Base-by-base conservation (phyloP, 257 asterid genomes). In the Cynanchum wilfordii region DNA sequence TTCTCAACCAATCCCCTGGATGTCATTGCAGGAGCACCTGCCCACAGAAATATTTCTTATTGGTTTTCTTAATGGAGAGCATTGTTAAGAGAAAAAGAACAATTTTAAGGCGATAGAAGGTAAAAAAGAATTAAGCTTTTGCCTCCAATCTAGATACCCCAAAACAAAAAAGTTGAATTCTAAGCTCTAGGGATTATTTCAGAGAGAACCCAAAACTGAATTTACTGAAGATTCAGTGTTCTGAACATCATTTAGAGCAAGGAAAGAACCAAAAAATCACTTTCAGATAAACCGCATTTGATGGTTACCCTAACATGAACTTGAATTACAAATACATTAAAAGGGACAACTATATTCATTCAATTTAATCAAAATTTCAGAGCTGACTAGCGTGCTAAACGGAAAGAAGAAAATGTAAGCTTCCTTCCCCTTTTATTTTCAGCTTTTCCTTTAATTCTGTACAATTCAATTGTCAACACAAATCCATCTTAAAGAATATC, bases 21-120 rank as follows among this genome's bases (percentile, higher is more conserved):
- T 66, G 97, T 94, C 98, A 91, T 91, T 75, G 96, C 97, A 0
- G 99, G 99, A 76, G 99, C 67, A 83, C 98, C 98, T 91, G 2
- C 7, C 50, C 16, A 38, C 25, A 40, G 10, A 70, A 33, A 17
- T 20, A 16, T 24, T 63, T 63, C 25, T 63, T 63, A 19, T 17
- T 63, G 49, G 45, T 54, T 3, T 27, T 55, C 73, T 57, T 47
- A 25, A 54, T 11, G 5, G 10, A 7, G 44, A 16, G 71, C 1
- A 50, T 9, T 33, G 38, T 16, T 27, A 10, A 10, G 47, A 15
- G 68, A 5, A 75, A 47, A 7, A 12, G 29, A 5, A 45, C 24
- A 30, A n/a, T 47, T 30, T n/a, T 33, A 27, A 62, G 58, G 40
- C 3, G 0, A 62, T 10, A 42, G 3, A n/a, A 40, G n/a, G 52